Conservation (phyloP, 2,329 filamentous ascomycete genomes). For the Emergomyces orientalis region DNA sequence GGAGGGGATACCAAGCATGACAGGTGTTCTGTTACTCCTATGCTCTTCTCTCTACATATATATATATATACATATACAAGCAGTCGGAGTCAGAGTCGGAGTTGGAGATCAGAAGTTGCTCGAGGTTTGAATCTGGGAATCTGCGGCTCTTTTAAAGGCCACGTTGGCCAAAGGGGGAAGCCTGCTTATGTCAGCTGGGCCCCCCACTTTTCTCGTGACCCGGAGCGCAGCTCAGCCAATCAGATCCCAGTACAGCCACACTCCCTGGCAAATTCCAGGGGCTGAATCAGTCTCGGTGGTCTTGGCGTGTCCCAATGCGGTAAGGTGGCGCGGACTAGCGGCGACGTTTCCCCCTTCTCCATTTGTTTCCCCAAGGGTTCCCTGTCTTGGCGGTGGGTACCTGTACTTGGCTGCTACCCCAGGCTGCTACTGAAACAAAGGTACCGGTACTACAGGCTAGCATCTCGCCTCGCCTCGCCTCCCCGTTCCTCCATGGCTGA, state of each 20-base stretch:
- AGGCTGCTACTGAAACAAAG: neutral
- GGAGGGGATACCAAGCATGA: slow-evolving; percentile 7
- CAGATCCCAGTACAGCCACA: neutral
- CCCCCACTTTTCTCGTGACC: neutral
- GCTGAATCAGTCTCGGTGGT: neutral
- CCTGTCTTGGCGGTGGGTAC: neutral
- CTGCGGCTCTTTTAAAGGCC: slow-evolving; percentile 34
- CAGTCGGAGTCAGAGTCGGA: too few species aligned
- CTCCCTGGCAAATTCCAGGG: too few species aligned
- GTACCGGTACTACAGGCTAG: neutral
- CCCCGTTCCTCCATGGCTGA: too few species aligned
- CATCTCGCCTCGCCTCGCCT: too few species aligned
- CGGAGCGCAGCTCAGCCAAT: neutral
- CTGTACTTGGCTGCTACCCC: neutral
- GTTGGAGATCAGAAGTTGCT: too few species aligned
- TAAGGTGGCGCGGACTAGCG: neutral
- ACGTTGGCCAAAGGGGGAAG: slow-evolving; percentile 16
- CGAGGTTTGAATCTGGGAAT: too few species aligned
- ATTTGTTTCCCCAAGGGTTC: too few species aligned
- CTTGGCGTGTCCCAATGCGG: neutral
- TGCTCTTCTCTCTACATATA: too few species aligned
- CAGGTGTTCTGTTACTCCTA: too few species aligned
- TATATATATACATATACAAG: too few species aligned
- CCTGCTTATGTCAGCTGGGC: slow-evolving; percentile 24
- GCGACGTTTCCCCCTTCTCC: neutral